Evolutionary conservation across 2,329 filamentous ascomycete species (phyloP), one percentile per base, ranked within the genome.

Genomic region (Dendryphion nanum): DNA sequence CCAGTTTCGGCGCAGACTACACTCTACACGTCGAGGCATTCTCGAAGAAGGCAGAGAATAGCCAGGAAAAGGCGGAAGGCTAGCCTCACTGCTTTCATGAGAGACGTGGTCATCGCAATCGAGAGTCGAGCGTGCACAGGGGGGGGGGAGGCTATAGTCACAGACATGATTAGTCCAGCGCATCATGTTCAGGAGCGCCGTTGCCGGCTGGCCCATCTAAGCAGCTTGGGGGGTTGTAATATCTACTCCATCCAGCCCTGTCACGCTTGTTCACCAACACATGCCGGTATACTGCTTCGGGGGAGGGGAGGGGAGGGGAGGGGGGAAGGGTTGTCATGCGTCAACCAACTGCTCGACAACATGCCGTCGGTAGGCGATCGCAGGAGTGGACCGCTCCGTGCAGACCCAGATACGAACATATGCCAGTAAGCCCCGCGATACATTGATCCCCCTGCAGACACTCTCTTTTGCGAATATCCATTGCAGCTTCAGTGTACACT

Each of bases 121-220:
- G 8, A 17, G 29, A 17, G 10, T 30, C 15, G 29, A 8, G 8
- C 29, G 12, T 30, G 12, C 8, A 16, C 29, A 15, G 29, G 12
- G 29, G 16, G 41, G 35, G 56, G 57, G 47, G 52, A 15, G 45
- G 29, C 24, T 42, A 34, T 30, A 20, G 34, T 38, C 35, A 33
- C 7, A 4, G 38, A 49, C 57, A 41, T 57, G 44, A 61, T 55
- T 59, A 44, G 55, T 59, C 59, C 59, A 64, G 38, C 50, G 31
- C 58, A 61, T 61, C 59, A 57, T 45, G 51, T 44, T 40, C 38
- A 35, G 44, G 32, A 43, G 35, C 45, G 36, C 47, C n/a, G n/a
- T n/a, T n/a, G n/a, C n/a, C n/a, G n/a, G 23, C 23, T n/a, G 23
- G 8, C 41, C 39, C 40, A 40, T 50, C 37, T 41, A 35, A 42